Base-by-base conservation (phyloP, 202 grass and related monocot genomes). In the Dendrocalamus latiflorus region DNA sequence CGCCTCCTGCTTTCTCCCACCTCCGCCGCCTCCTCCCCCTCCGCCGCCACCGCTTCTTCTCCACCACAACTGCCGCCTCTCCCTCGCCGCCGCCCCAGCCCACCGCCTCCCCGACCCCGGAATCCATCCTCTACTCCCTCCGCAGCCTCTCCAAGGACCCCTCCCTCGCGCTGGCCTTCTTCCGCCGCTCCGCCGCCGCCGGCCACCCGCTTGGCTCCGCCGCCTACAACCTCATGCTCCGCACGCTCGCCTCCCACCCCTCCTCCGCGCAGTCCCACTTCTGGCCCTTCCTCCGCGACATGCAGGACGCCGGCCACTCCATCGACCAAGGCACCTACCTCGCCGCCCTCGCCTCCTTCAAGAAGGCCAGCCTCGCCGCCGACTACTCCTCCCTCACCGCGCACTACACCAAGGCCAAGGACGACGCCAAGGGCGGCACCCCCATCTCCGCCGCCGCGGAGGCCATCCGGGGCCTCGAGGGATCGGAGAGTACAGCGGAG, bases 181-280 rank as follows among this genome's bases (percentile, higher is more conserved):
- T 95, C 82, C 82, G 88, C 77, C 20, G 78, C 77, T 95, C 82
- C 82, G 89, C 77, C 20, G 75, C 77, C 30, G 66, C 51, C 21
- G 72, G 51, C 57, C 83, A 89, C 74, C 89, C 80, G 5, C 85
- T 92, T 5, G 77, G 74, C 20, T 81, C 83, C 22, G 37, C 93
- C 17, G 74, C 91, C 8, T 95, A 98, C 83, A 95, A 93, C 78
- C 81, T 98, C 85, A 95, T 95, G 93, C 93, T 98, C 30, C 93
- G 89, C 80, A 89, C 90, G 64, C 84, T 98, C 78, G 80, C 87
- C 26, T 78, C 72, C 74, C 30, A 50, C 51, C 89, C 90, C 0
- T 36, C 80, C 72, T 66, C 90, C 16, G 74, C 85, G 4, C 64
- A 89, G 14, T 20, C 68, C 56, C 83, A 98, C 15, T 98, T 98